Evolutionary conservation across 2,329 filamentous ascomycete species (phyloP), one percentile per base, ranked within the genome.

Genomic region (Dactylella cylindrospora): DNA sequence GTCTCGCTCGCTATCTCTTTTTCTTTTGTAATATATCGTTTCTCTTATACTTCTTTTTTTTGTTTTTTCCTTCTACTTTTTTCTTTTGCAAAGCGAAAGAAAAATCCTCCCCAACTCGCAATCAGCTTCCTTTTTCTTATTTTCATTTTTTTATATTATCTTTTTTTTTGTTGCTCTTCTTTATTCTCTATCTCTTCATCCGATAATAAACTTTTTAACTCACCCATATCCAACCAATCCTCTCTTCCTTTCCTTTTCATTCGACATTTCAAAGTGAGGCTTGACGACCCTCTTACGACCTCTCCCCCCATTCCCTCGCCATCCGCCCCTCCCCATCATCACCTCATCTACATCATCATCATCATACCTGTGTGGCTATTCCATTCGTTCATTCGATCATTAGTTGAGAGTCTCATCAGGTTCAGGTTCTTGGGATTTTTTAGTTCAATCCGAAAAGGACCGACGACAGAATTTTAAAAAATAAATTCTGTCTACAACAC

Each of bases 231-330:
- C 52, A 38, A 28, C 35, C 44, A 26, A 17, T 17, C 17, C 13
- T 32, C 29, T 32, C 31, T 41, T 13, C 20, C 13, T 43, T 41
- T 46, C 22, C 19, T 36, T 62, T 43, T 43, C 57, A 62, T 62
- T 62, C 57, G 57, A 62, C 38, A 49, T 23, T 43, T 26, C 43
- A 26, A n/a, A 36, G 43, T 39, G 57, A 62, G 57, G 57, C 57
- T 62, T 62, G 57, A 62, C 57, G 57, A 62, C 57, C 57, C 57
- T 62, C 57, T 53, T 10, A 62, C 57, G 57, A 62, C 50, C 45
- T 49, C 40, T 47, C 35, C 45, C 31, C 31, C 25, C 28, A 36
- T 40, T 36, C 25, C 28, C 32, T 47, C 31, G 28, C 43, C 43
- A 15, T 40, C 40, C 49, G 32, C 43, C 41, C 44, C 26, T 38